Evolutionary conservation across 2,329 filamentous ascomycete species (phyloP), one percentile per base, ranked within the genome.

Genomic region (Alternaria longipes): DNA sequence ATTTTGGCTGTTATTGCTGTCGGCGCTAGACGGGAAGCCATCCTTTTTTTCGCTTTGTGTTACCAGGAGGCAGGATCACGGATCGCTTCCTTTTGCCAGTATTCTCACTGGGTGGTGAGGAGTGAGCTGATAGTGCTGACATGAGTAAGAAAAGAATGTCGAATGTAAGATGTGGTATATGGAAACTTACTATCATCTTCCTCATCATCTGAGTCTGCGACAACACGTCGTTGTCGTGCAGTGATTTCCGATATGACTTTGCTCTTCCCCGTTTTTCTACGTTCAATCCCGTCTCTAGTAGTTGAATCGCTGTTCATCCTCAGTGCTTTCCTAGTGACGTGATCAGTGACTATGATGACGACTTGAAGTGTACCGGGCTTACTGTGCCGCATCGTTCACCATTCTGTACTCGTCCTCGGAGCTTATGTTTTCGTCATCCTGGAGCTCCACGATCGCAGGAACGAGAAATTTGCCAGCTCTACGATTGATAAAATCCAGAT

Each of bases 111-210:
- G 46, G 5, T 11, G 30, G 4, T 4, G 46, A 32, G 14, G 30
- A 49, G 5, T 2, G 3, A 3, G 5, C 8, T 49, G 18, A 12
- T 34, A 14, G 20, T 26, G 20, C 30, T 38, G 12, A 3, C 4
- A 3, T 18, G 8, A 8, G 38, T 38, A 0, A 2, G 9, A 18
- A 7, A 8, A 6, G 3, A 6, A 0, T 8, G 6, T 9, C 4
- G 14, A n/a, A 28, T 5, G 7, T n/a, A 11, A 11, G 11, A 45
- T 28, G 7, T 24, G 24, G 14, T 34, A 26, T 11, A 4, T 18
- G 5, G 12, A 16, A 16, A 34, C 51, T 30, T 9, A 54, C 51
- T 9, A 2, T 22, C 18, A 7, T 24, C 16, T 11, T 42, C 36
- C 14, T 54, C 38, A 5, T 54, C 51, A 5, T 44, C 51, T 2